phyloP scores from a whole-genome alignment of 345 rosid species.

The Hypericum androsaemum region DNA sequence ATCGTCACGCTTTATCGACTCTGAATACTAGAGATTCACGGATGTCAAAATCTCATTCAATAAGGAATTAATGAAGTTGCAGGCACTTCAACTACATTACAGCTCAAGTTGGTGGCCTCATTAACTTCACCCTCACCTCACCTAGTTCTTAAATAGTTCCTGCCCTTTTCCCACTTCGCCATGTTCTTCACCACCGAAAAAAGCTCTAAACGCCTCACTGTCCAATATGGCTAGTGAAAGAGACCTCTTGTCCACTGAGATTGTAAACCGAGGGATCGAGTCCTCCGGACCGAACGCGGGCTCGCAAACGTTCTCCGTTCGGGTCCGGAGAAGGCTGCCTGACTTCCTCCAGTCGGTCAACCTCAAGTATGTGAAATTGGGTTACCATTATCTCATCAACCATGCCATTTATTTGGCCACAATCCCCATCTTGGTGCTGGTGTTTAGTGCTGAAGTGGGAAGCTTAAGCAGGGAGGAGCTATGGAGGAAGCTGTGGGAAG shows the following conservation, averaged over 20 bases:
- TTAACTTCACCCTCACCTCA: no score
- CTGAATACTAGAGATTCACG: no score
- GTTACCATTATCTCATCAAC: conserved; percentile 87
- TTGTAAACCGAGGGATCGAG: conserved; percentile 81
- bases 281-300: conserved; percentile 90
- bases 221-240: conserved; percentile 41
- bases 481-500: conserved; percentile 80
- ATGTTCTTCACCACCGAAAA: no score
- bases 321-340: conserved; percentile 83
- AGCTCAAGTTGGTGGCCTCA: no score
- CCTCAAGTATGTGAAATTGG: conserved; percentile 85
- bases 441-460: conserved; percentile 81
- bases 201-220: no score
- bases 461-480: conserved; percentile 75
- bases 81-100: no score
- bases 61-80: no score
- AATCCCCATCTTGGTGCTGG: conserved; percentile 64
- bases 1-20: no score
- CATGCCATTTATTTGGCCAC: conserved; percentile 92
- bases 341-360: conserved; percentile 94
- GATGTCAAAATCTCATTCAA: no score
- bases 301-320: conserved; percentile 70
- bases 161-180: no score
- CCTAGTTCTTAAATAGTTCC: no score
- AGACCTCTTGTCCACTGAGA: conserved; percentile 81